phyloP scores from a whole-genome alignment of 257 asterid genomes.

The Lithospermum erythrorhizon region DNA sequence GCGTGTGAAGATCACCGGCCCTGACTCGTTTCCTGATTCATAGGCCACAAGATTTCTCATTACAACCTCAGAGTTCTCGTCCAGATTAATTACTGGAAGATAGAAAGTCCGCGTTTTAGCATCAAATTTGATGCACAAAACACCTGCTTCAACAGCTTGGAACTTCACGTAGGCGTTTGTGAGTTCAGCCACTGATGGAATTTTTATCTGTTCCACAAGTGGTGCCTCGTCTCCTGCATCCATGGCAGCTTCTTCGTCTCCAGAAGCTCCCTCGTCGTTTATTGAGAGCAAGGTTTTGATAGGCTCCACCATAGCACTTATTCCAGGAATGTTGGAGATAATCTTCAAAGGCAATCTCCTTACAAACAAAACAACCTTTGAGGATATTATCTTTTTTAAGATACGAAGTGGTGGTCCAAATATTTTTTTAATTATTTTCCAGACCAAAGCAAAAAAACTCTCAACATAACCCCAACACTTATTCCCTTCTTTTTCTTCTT shows the following conservation, averaged over 20 bases:
- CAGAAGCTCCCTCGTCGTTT: too few relatives aligned
- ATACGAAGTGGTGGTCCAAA: slow-evolving; percentile 13
- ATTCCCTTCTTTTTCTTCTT: too few relatives aligned
- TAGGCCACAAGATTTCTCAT: slow-evolving; percentile 27
- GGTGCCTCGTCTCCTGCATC: slow-evolving; percentile 21
- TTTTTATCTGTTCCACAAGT: slow-evolving; percentile 15
- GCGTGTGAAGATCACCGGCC: slow-evolving; percentile 23
- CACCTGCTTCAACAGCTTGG: background rate
- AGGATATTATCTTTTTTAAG: slow-evolving; percentile 22
- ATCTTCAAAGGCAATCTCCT: slow-evolving; percentile 33
- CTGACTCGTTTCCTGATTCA: slow-evolving; percentile 27
- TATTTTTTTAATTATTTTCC: slow-evolving; percentile 4
- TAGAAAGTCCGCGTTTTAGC: slow-evolving; percentile 4
- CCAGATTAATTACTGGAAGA: slow-evolving; percentile 11
- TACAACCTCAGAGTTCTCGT: slow-evolving; percentile 11
- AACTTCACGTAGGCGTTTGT: slow-evolving; percentile 16
- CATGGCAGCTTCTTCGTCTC: slow-evolving; percentile 2
- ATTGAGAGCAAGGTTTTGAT: slow-evolving; percentile 17
- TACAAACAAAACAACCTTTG: slow-evolving; percentile 24
- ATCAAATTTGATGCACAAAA: too few relatives aligned
- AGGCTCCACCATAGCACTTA: slow-evolving; percentile 26
- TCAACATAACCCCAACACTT: too few relatives aligned
- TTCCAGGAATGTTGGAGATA: slow-evolving; percentile 2
- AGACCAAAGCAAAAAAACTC: too few relatives aligned
- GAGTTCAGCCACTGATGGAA: slow-evolving; percentile 27